A percentile compares a stretch with the other conserved stretches of the same genome.
Evolutionary conservation across 2,329 filamentous ascomycete species (phyloP).

Genomic region (Orbilia ellipsospora): DNA sequence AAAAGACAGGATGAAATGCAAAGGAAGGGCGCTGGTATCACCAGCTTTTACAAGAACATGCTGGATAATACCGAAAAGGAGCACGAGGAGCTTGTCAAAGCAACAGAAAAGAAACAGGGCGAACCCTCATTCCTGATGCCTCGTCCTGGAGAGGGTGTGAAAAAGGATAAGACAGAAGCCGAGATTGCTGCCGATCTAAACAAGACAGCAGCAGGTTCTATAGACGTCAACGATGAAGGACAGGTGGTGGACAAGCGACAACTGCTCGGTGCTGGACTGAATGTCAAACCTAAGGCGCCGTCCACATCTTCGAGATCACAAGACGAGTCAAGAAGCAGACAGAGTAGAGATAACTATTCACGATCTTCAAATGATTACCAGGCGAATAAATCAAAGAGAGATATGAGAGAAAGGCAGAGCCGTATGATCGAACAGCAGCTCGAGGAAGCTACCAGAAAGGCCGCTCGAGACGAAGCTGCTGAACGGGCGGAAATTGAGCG

Average conservation of each 20-base stretch:
- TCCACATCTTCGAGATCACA: slow-evolving; percentile 62
- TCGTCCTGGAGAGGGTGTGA: slow-evolving; percentile 61
- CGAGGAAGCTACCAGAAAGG: slow-evolving; percentile 76
- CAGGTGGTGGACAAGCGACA: slow-evolving; percentile 87
- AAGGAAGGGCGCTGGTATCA: slow-evolving; percentile 77
- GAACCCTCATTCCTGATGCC: slow-evolving; percentile 64
- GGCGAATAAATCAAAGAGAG: slow-evolving; percentile 67
- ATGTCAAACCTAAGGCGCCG: slow-evolving; percentile 74
- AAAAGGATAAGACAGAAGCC: slow-evolving; percentile 69
- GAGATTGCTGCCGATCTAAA: slow-evolving; percentile 70
- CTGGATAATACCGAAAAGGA: slow-evolving; percentile 76
- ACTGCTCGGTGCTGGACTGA: slow-evolving; percentile 78
- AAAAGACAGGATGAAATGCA: slow-evolving; percentile 73
- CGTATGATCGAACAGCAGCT: slow-evolving; percentile 83
- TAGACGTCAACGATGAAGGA: slow-evolving; percentile 82
- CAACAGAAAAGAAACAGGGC: slow-evolving; percentile 68
- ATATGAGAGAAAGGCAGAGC: slow-evolving; percentile 79
- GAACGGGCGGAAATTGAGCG: slow-evolving; percentile 73
- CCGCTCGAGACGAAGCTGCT: slow-evolving; percentile 74
- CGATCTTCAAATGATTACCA: slow-evolving; percentile 56
- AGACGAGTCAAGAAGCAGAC: slow-evolving; percentile 47
- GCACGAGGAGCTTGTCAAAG: slow-evolving; percentile 76
- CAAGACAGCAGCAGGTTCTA: slow-evolving; percentile 67
- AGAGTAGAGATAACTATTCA: slow-evolving; percentile 22
- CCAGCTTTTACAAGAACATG: slow-evolving; percentile 79